Conservation (phyloP, 495 filamentous ascomycete species). For the Xylaria scruposa region DNA sequence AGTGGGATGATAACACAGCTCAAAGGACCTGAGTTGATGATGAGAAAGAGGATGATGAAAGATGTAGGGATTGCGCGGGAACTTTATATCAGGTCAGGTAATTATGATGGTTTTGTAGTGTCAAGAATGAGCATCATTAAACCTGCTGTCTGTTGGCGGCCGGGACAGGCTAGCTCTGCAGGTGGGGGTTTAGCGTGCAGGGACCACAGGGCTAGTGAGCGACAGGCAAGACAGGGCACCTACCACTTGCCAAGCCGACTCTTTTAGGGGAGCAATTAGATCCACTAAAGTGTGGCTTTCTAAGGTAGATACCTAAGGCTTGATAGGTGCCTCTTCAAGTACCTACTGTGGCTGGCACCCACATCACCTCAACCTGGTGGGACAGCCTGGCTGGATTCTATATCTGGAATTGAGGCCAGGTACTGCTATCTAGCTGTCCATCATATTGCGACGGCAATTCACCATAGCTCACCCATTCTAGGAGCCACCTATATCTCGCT, state of each 20-base stretch:
- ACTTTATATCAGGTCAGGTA: too few species aligned
- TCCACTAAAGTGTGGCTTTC: background rate
- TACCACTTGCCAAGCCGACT: too few species aligned
- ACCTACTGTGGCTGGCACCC: background rate
- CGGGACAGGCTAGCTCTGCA: background rate
- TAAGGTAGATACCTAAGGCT: background rate
- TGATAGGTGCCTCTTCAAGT: too few species aligned
- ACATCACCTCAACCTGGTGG: conserved; percentile 13
- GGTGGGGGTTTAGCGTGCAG: background rate
- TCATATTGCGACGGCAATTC: conserved; percentile 29
- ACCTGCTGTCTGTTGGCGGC: background rate
- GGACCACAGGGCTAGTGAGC: background rate
- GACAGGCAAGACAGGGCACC: too few species aligned
- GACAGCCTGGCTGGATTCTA: conserved; percentile 22
- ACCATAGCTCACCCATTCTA: conserved; percentile 26
- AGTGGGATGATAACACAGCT: background rate
- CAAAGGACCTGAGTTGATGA: background rate
- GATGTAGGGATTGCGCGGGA: background rate
- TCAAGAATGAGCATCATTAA: conserved; percentile 4
- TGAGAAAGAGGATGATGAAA: conserved; percentile 4
- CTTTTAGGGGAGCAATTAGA: too few species aligned
- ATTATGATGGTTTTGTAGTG: background rate
- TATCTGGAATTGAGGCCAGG: background rate
- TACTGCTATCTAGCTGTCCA: background rate
- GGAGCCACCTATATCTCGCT: conserved; percentile 11